phyloP scores from a whole-genome alignment of 2,329 filamentous ascomycete species.

The Elsinoe fawcettii region DNA sequence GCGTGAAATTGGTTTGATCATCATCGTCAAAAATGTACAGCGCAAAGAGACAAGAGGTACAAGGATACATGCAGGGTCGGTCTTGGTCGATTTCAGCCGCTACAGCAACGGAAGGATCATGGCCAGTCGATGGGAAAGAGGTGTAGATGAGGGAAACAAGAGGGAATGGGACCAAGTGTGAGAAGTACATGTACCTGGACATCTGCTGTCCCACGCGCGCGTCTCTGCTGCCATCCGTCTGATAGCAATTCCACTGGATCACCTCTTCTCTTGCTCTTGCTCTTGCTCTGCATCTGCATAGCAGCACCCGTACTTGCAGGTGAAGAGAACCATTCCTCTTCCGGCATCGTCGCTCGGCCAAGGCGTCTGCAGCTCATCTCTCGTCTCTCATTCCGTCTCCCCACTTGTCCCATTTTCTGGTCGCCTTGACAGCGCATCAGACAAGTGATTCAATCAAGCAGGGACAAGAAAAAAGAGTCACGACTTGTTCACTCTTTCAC shows the following conservation, averaged over 20 bases:
- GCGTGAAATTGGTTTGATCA: conserved; percentile 6
- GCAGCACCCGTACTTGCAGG: no score
- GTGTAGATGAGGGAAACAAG: not conserved
- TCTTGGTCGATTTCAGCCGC: conserved; percentile 8
- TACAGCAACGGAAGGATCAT: not conserved
- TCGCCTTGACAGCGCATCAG: conserved; percentile 12
- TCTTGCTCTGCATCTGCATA: not conserved
- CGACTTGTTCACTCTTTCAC: not conserved
- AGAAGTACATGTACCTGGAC: not conserved
- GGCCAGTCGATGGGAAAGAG: conserved; percentile 1
- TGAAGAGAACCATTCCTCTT: not conserved
- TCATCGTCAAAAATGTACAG: no score
- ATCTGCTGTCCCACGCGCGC: conserved; percentile 2
- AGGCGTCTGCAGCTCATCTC: conserved; percentile 7
- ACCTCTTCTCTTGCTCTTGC: no score
- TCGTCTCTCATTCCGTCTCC: not conserved
- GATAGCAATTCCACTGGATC: not conserved
- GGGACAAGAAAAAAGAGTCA: not conserved
- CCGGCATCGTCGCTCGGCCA: not conserved
- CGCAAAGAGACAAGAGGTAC: not conserved
- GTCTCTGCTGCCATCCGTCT: no score
- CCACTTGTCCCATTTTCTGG: not conserved
- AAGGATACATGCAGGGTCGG: conserved; percentile 5
- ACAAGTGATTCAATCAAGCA: no score
- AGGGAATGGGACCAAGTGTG: not conserved